Base-by-base conservation (phyloP, 768 basidiomycete genomes). In the Punctularia strigosozonata region DNA sequence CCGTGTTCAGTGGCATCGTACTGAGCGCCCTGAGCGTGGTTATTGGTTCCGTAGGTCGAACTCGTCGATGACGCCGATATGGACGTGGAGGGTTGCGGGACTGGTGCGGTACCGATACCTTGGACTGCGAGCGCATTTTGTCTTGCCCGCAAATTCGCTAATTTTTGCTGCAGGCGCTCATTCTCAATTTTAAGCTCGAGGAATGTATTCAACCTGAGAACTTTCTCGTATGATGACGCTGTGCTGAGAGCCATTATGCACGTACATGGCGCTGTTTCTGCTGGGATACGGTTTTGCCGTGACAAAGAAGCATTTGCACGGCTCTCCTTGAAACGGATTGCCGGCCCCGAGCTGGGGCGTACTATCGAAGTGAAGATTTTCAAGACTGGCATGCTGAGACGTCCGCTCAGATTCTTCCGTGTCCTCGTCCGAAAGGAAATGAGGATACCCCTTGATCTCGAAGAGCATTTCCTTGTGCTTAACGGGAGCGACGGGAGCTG, bases 171-270 rank as follows among this genome's bases (percentile, higher is more conserved):
- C 30, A 95, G 58, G 12, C 77, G 71, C 55, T 87, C 82, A 55
- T 95, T 90, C 60, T 92, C 88, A 40, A 80, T 64, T 57, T 89
- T 91, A 36, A 94, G 71, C 51, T 94, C 90, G 25, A 95, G 50
- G 47, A 78, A 74, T 1, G 77, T 75, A 45, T 80, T 73, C 22
- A 84, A 58, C 71, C 84, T 85, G 43, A 19, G 41, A 17, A 20
- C 28, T 25, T 18, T 13, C 1, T 30, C 25, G 19, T 40, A 31
- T 8, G 22, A 31, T 40, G 33, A 26, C 25, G 34, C n/a, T n/a
- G 26, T 36, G 37, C 39, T 24, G 3, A 23, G 19, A n/a, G 26
- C 35, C 21, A 41, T 43, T 35, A 25, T 38, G 26, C 19, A 58
- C 71, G 40, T 53, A 80, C 82, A 78, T 75, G 25, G 78, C 73